Conservation (phyloP, 2,329 filamentous ascomycete species). For the Setomelanomma holmii region DNA sequence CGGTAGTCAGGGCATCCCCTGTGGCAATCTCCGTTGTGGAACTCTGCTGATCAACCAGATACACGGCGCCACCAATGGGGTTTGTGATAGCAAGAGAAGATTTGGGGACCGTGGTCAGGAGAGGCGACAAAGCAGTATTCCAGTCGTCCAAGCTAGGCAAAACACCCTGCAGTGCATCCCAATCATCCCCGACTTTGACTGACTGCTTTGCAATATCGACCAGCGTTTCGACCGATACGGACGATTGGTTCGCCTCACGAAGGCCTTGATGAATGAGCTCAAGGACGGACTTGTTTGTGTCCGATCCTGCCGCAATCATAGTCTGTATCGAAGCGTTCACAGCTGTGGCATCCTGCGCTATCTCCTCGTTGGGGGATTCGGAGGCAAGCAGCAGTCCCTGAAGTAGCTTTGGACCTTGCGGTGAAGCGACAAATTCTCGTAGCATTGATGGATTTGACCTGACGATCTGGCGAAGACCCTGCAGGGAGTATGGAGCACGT, state of each 20-base stretch:
- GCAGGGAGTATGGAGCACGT: slow-evolving; percentile 45
- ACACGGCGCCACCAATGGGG: slow-evolving; percentile 72
- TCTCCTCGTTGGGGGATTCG: slow-evolving; percentile 60
- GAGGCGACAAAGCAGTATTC: slow-evolving; percentile 65
- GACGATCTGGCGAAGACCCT: slow-evolving; percentile 56
- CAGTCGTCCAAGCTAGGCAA: slow-evolving; percentile 72
- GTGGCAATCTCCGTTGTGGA: no score
- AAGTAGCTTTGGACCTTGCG: slow-evolving; percentile 58
- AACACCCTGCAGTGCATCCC: slow-evolving; percentile 54
- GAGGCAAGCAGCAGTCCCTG: slow-evolving; percentile 61
- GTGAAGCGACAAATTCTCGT: slow-evolving; percentile 52
- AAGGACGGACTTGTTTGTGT: slow-evolving; percentile 56
- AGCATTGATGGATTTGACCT: slow-evolving; percentile 51
- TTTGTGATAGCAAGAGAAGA: slow-evolving; percentile 77
- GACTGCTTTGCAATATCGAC: slow-evolving; percentile 61
- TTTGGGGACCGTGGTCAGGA: slow-evolving; percentile 63
- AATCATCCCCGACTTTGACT: slow-evolving; percentile 41
- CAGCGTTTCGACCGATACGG: slow-evolving; percentile 62
- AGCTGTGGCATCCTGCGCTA: slow-evolving; percentile 53
- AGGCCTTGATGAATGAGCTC: slow-evolving; percentile 62
- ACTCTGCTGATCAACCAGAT: slow-evolving; percentile 60
- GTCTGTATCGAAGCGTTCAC: slow-evolving; percentile 49
- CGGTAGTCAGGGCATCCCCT: neutral
- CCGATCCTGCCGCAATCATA: slow-evolving; percentile 45
- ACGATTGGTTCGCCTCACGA: slow-evolving; percentile 51